These are phyloP conservation scores for Asterochloris sp. DNA, from an alignment of 139 green algal species.

Conservation along the genomic window DNA sequence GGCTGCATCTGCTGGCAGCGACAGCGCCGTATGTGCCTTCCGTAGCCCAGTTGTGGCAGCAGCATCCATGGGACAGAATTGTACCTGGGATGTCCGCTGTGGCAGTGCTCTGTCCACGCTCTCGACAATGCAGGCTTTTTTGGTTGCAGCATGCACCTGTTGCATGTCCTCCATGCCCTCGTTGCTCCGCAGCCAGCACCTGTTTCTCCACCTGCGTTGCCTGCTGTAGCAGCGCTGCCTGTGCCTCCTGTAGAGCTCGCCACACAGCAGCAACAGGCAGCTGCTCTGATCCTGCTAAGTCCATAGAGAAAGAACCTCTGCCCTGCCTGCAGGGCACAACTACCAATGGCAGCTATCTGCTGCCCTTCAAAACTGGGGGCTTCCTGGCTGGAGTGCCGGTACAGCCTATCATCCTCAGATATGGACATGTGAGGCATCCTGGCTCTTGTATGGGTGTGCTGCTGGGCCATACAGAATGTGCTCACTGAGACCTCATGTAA, in stretches of 20 bases:
- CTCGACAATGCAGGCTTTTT: no score
- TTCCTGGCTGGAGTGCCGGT: slow-evolving; percentile 86
- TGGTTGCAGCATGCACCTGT: no score
- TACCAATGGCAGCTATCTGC: slow-evolving; percentile 82
- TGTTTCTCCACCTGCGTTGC: no score
- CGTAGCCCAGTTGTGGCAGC: no score
- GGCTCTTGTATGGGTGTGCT: not conserved
- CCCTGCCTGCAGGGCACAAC: slow-evolving; percentile 77
- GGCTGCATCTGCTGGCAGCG: no score
- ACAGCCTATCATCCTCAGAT: slow-evolving; percentile 77
- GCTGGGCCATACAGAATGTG: not conserved
- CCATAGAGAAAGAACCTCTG: not conserved
- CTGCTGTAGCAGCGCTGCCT: not conserved
- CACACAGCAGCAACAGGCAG: not conserved
- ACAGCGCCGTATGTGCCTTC: no score
- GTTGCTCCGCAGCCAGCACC: no score
- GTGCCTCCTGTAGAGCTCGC: not conserved
- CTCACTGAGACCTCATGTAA: not conserved
- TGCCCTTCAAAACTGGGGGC: slow-evolving; percentile 88
- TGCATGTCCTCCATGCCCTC: no score
- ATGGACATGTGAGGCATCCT: slow-evolving; percentile 25
- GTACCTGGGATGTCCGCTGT: not conserved
- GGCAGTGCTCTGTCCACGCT: not conserved
- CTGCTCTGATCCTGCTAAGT: not conserved
- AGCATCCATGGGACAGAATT: no score